phyloP scores from a whole-genome alignment of 345 rosid species.

The Odontarrhena argentea region DNA sequence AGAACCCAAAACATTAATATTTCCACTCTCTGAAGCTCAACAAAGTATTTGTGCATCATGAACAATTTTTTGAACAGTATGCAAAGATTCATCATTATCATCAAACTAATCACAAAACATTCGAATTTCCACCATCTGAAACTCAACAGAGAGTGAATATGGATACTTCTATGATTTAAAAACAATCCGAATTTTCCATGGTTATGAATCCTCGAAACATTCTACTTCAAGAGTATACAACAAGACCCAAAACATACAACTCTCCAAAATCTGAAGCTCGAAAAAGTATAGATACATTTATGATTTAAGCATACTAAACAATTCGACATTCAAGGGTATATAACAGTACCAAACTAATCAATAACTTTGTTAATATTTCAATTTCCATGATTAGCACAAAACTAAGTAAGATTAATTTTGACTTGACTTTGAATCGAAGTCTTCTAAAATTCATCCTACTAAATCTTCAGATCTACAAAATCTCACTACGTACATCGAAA shows the following conservation, averaged over 20 bases:
- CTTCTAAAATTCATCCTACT: conserved; percentile 10
- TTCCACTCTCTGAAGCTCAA: too few relatives aligned
- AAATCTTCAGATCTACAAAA: conserved; percentile 26
- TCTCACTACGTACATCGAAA: not conserved
- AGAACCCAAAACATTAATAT: not conserved
- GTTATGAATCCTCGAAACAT: not conserved
- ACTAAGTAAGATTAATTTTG: conserved; percentile 3
- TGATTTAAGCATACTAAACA: not conserved
- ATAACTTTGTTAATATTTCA: not conserved
- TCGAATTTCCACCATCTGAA: not conserved
- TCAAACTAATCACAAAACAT: not conserved
- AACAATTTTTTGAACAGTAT: too few relatives aligned
- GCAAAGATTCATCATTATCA: conserved; percentile 5
- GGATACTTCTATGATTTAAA: not conserved
- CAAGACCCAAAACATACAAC: not conserved
- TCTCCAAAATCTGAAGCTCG: not conserved
- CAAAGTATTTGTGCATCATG: too few relatives aligned
- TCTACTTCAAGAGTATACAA: not conserved
- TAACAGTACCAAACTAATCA: not conserved
- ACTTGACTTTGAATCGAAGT: conserved; percentile 23
- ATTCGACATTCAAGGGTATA: not conserved
- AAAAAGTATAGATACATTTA: not conserved
- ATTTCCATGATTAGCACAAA: not conserved
- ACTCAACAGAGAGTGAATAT: not conserved
- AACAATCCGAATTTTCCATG: not conserved